These are phyloP conservation scores for Entomortierella beljakovae DNA, from an alignment of 192 early-diverging fungal species.

Conservation along the genomic window DNA sequence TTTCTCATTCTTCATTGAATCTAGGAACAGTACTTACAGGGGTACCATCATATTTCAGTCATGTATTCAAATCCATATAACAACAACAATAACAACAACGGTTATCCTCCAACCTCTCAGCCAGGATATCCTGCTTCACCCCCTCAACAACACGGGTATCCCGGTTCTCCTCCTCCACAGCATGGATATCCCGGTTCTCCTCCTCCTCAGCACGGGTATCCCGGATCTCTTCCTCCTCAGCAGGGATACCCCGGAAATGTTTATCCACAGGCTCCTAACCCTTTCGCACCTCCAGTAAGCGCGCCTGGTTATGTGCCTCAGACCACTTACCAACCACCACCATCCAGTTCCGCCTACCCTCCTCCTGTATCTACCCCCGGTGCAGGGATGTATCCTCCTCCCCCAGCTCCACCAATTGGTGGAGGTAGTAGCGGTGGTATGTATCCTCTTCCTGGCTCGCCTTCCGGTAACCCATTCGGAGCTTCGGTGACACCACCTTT, in stretches of 20 bases:
- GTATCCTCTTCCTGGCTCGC: slow-evolving; percentile 22
- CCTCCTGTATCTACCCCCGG: slow-evolving; percentile 5
- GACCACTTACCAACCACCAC: neutral
- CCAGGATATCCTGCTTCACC: neutral
- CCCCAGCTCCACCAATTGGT: slow-evolving; percentile 10
- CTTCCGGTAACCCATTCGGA: slow-evolving; percentile 16
- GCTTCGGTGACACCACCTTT: slow-evolving; percentile 10
- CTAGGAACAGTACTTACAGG: neutral
- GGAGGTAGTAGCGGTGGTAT: neutral
- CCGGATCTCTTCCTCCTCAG: neutral
- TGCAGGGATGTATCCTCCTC: slow-evolving; percentile 35
- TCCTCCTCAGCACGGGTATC: neutral
- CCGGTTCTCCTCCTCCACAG: slow-evolving; percentile 10
- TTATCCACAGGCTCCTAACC: neutral
- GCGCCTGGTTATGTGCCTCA: neutral
- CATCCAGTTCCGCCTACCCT: neutral
- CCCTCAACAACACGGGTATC: slow-evolving; percentile 7
- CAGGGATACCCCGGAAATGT: neutral
- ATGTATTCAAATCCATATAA: slow-evolving; percentile 53
- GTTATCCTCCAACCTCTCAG: slow-evolving; percentile 18
- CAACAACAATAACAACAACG: slow-evolving; percentile 12
- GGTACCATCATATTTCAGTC: neutral
- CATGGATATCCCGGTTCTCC: slow-evolving; percentile 8
- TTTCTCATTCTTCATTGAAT: neutral
- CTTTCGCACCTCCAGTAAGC: slow-evolving; percentile 5